These are phyloP conservation scores for Backusella liffmaniae DNA, from an alignment of 192 early-diverging fungal species.

Conservation along the genomic window DNA sequence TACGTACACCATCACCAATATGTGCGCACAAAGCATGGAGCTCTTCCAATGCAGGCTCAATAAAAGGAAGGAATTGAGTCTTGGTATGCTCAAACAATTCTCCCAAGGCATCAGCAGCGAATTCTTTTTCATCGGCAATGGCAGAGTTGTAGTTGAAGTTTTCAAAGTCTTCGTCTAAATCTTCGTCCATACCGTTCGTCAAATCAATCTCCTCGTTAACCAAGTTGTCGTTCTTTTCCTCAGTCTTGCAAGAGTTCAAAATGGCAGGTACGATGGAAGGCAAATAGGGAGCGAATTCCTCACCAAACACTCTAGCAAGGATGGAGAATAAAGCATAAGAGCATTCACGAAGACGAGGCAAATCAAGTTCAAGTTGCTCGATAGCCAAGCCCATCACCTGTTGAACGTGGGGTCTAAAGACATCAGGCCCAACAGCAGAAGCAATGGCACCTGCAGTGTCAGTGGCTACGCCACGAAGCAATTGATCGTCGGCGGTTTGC, in stretches of 20 bases:
- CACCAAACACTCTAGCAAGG: slow-evolving; percentile 76
- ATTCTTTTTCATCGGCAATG: slow-evolving; percentile 90
- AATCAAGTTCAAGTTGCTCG: slow-evolving; percentile 73
- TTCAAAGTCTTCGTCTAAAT: slow-evolving; percentile 59
- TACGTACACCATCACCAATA: slow-evolving; percentile 79
- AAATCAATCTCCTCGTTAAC: slow-evolving; percentile 36
- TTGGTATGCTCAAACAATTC: slow-evolving; percentile 80
- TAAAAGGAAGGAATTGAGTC: slow-evolving; percentile 77
- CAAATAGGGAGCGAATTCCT: slow-evolving; percentile 80
- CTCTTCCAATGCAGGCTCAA: slow-evolving; percentile 67
- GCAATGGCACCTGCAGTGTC: slow-evolving; percentile 86
- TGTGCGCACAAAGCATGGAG: slow-evolving; percentile 67
- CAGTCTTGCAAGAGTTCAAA: slow-evolving; percentile 71
- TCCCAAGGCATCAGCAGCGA: slow-evolving; percentile 83
- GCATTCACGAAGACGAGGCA: slow-evolving; percentile 76
- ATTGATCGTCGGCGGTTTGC: slow-evolving; percentile 66
- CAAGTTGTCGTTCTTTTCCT: slow-evolving; percentile 55
- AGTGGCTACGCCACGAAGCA: slow-evolving; percentile 86
- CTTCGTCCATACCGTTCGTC: slow-evolving; percentile 43
- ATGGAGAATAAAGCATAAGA: slow-evolving; percentile 84
- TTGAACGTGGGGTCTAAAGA: slow-evolving; percentile 75
- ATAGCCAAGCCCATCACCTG: slow-evolving; percentile 73
- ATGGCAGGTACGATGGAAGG: slow-evolving; percentile 75
- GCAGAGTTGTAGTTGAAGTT: slow-evolving; percentile 66
- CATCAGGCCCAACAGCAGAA: slow-evolving; percentile 79